Evolutionary conservation across 2,329 filamentous ascomycete genomes (phyloP).

Genomic region (Ascochyta viciae-villosae): DNA sequence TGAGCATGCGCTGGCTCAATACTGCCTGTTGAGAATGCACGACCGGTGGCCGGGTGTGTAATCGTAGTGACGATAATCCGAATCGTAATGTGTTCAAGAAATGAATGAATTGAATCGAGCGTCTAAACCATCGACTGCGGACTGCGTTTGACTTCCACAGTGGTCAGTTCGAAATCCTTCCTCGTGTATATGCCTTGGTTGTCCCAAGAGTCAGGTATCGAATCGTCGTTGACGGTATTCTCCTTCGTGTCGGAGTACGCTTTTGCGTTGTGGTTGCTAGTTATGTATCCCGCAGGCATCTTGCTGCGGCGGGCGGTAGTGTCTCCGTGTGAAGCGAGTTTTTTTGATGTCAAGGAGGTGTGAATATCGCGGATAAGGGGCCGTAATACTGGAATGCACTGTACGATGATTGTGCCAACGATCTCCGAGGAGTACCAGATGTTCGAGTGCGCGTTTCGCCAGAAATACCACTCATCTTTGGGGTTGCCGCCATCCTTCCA

Average conservation of each 20-base stretch:
- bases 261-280: conserved; percentile 26
- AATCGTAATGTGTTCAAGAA: neutral
- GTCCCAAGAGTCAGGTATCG: conserved; percentile 29
- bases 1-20: neutral
- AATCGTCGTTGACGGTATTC: conserved; percentile 22
- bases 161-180: conserved; percentile 34
- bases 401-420: conserved; percentile 62
- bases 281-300: conserved; percentile 12
- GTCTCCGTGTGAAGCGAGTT: conserved; percentile 28
- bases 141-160: conserved; percentile 20
- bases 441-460: conserved; percentile 56
- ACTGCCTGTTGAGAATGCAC: neutral
- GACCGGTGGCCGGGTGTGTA: neutral
- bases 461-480: conserved; percentile 57
- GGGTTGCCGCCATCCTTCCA: conserved; percentile 61
- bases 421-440: conserved; percentile 62
- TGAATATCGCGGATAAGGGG: conserved; percentile 56
- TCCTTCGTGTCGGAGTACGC: conserved; percentile 30
- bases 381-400: conserved; percentile 61
- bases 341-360: conserved; percentile 48
- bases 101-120: conserved; percentile 5
- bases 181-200: conserved; percentile 36
- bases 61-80: neutral
- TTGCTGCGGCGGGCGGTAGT: conserved; percentile 25
- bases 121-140: conserved; percentile 16